Conservation (phyloP, 345 rosid genomes). For the Populus alba region DNA sequence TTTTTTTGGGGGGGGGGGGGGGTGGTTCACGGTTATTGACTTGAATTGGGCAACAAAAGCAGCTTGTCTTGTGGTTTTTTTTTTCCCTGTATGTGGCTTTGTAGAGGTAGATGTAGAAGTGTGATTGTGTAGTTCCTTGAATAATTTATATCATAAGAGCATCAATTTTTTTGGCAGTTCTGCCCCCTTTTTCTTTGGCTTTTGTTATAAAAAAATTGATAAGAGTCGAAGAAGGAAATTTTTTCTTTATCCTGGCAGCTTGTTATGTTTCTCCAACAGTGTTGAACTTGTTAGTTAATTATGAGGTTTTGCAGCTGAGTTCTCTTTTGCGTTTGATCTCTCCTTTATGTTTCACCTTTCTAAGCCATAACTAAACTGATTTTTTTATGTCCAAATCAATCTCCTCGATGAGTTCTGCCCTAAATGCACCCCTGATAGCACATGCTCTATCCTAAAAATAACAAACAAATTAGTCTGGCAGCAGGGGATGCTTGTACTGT, state of each 20-base stretch:
- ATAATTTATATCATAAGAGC: slow-evolving; percentile 13
- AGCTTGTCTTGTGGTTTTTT: slow-evolving; percentile 11
- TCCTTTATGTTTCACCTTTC: neutral
- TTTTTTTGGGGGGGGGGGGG: neutral
- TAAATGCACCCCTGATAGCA: neutral
- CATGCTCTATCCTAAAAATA: neutral
- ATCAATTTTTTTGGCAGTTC: neutral
- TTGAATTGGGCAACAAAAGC: slow-evolving; percentile 42
- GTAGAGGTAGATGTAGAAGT: slow-evolving; percentile 6
- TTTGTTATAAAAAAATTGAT: neutral
- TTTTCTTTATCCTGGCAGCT: neutral
- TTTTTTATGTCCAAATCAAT: neutral
- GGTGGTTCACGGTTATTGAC: slow-evolving; percentile 18
- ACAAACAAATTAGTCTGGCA: neutral
- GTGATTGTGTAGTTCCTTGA: slow-evolving; percentile 21
- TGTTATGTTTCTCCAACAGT: neutral
- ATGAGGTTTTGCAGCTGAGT: neutral
- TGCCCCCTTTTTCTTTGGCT: neutral
- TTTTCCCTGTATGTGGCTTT: neutral
- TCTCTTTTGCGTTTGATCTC: neutral
- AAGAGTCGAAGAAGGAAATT: neutral
- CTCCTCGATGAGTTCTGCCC: neutral
- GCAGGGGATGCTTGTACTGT: neutral
- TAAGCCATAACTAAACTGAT: neutral
- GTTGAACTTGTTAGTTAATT: neutral